These are phyloP conservation scores for Nannizziopsis barbatae DNA, from an alignment of 2,329 filamentous ascomycete genomes.

Conservation along the genomic window DNA sequence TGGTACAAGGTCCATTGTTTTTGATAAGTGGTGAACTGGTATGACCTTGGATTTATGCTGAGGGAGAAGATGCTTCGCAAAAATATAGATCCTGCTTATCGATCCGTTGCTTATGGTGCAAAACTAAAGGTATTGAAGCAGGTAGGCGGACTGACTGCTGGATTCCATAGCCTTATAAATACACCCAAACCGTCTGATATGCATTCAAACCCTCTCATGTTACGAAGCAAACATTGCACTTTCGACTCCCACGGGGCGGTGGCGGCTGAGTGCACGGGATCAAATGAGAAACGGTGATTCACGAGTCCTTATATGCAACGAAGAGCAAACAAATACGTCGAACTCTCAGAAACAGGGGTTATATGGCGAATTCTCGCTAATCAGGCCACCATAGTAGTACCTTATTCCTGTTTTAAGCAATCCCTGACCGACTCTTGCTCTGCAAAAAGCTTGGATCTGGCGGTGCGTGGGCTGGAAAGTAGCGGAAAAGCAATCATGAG, in stretches of 20 bases:
- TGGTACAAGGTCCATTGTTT: no score
- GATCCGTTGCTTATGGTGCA: neutral
- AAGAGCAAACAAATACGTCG: slow-evolving; percentile 3
- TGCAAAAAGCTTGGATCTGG: neutral
- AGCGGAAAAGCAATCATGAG: no score
- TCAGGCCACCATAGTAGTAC: neutral
- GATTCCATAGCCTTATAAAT: neutral
- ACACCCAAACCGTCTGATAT: neutral
- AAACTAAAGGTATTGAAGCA: neutral
- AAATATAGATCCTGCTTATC: neutral
- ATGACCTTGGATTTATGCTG: neutral
- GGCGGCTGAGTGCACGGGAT: neutral
- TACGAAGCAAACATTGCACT: slow-evolving; percentile 7
- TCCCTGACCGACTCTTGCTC: neutral
- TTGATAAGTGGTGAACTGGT: neutral
- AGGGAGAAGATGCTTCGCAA: no score
- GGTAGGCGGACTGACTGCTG: neutral
- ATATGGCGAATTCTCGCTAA: neutral
- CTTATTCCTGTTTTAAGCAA: neutral
- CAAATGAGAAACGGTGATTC: neutral
- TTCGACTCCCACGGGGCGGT: slow-evolving; percentile 1
- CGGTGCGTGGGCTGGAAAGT: no score
- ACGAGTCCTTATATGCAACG: neutral
- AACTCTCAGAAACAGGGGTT: neutral
- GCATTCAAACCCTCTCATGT: neutral